A percentile compares a stretch with the other conserved stretches of the same genome.
These are phyloP conservation scores for Lentinula boryana DNA, from an alignment of 768 basidiomycete genomes.

Conservation along the genomic window DNA sequence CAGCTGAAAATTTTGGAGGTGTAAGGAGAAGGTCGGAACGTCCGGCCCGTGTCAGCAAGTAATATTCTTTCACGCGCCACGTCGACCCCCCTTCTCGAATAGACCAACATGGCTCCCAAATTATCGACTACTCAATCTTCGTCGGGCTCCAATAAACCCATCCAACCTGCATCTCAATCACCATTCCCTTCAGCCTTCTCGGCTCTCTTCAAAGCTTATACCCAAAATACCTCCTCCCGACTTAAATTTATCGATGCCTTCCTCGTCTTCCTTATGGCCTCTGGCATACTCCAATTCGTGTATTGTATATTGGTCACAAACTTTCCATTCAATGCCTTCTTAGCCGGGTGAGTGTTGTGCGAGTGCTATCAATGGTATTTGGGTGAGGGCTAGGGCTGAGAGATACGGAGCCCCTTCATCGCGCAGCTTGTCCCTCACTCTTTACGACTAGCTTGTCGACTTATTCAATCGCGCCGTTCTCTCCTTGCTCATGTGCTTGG, in stretches of 20 bases:
- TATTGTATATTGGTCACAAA: slow-evolving; percentile 90
- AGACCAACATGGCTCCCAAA: neutral
- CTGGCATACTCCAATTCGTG: slow-evolving; percentile 83
- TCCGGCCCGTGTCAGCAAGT: no score
- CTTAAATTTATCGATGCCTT: slow-evolving; percentile 95
- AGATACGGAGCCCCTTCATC: neutral
- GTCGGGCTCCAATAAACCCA: slow-evolving; percentile 16
- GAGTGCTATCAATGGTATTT: neutral
- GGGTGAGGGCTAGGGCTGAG: neutral
- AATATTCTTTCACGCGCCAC: neutral
- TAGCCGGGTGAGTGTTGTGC: slow-evolving; percentile 73
- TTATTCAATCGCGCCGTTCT: neutral
- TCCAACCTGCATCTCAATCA: slow-evolving; percentile 22
- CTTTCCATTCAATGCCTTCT: slow-evolving; percentile 96
- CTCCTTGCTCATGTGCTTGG: neutral
- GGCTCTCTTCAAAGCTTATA: slow-evolving; percentile 74
- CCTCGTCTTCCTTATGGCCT: slow-evolving; percentile 86
- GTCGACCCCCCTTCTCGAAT: neutral
- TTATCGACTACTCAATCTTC: slow-evolving; percentile 15
- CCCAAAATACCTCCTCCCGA: slow-evolving; percentile 67
- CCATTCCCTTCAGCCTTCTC: slow-evolving; percentile 35
- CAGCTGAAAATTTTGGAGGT: no score
- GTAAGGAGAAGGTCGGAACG: no score
- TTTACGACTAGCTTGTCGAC: neutral
- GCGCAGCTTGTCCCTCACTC: neutral